A percentile compares a stretch with the other conserved stretches of the same genome.
phyloP scores from a whole-genome alignment of 108 stramenopile genomes.

The Cyclotella choctawhatcheeana region DNA sequence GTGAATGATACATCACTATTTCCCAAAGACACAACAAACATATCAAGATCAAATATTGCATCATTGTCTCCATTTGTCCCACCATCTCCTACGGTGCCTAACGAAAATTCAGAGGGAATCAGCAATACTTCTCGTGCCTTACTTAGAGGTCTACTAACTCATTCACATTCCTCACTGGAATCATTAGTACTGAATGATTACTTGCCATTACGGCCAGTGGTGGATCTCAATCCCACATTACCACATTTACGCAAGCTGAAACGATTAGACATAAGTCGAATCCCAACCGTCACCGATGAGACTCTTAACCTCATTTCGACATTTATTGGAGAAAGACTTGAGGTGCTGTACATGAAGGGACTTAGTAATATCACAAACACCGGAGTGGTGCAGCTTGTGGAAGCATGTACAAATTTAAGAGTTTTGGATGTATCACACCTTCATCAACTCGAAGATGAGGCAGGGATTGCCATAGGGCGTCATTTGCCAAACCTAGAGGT shows the following conservation, averaged over 20 bases:
- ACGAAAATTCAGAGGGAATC: not conserved
- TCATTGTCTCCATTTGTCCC: constrained; percentile 9
- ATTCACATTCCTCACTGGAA: constrained; percentile 56
- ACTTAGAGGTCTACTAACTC: constrained; percentile 51
- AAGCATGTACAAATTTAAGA: constrained; percentile 48
- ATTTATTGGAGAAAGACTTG: constrained; percentile 41
- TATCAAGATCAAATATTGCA: not conserved
- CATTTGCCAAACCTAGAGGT: constrained; percentile 57
- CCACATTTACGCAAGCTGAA: constrained; percentile 59
- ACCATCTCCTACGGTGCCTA: constrained; percentile 2
- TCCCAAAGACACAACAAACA: constrained; percentile 9
- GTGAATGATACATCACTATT: constrained; percentile 48
- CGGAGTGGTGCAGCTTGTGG: constrained; percentile 53
- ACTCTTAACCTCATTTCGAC: constrained; percentile 57
- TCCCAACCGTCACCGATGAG: constrained; percentile 56
- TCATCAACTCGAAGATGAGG: constrained; percentile 55
- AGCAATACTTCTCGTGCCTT: constrained; percentile 19
- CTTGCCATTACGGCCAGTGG: constrained; percentile 31
- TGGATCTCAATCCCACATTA: constrained; percentile 58
- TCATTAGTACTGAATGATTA: constrained; percentile 65
- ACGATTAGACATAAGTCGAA: constrained; percentile 58
- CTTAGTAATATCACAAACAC: constrained; percentile 52
- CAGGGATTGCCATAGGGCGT: constrained; percentile 55
- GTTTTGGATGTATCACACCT: constrained; percentile 68
- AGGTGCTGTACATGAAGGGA: constrained; percentile 72